Percentiles rank a stretch among this genome's conserved stretches.
phyloP scores from a whole-genome alignment of 2,329 filamentous ascomycete species.

The Colletotrichum somersetense region DNA sequence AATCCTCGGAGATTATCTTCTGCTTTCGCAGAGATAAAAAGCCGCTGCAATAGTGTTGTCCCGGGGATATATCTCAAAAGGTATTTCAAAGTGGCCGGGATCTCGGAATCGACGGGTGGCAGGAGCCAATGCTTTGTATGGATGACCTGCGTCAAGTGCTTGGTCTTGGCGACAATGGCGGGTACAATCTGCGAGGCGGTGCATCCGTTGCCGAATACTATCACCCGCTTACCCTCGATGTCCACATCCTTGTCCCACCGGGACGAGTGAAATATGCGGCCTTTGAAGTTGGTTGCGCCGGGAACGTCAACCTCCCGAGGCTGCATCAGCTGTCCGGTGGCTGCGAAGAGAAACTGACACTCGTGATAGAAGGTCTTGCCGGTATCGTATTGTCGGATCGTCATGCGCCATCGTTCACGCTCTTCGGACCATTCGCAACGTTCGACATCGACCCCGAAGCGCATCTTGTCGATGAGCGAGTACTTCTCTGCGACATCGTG shows the following conservation, averaged over 20 bases:
- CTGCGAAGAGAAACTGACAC: slow-evolving; percentile 56
- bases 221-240: slow-evolving; percentile 61
- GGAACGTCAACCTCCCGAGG: slow-evolving; percentile 58
- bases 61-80: slow-evolving; percentile 64
- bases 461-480: slow-evolving; percentile 54
- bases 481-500: slow-evolving; percentile 62
- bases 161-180: slow-evolving; percentile 53
- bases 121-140: slow-evolving; percentile 59
- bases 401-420: slow-evolving; percentile 52
- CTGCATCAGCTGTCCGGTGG: slow-evolving; percentile 50
- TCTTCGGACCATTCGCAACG: slow-evolving; percentile 55
- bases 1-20: slow-evolving; percentile 54
- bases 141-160: slow-evolving; percentile 54
- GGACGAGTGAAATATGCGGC: slow-evolving; percentile 66
- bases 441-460: slow-evolving; percentile 54
- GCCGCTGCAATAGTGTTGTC: slow-evolving; percentile 53
- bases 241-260: slow-evolving; percentile 65
- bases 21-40: slow-evolving; percentile 56
- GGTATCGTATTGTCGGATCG: slow-evolving; percentile 46
- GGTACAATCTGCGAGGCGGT: slow-evolving; percentile 67
- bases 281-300: slow-evolving; percentile 64
- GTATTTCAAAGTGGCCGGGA: slow-evolving; percentile 41
- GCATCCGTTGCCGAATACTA: slow-evolving; percentile 68
- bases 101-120: slow-evolving; percentile 47
- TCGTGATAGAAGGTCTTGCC: slow-evolving; percentile 50